Evolutionary conservation across 495 filamentous ascomycete species (phyloP), one percentile per base, ranked within the genome.

Genomic region (Mytilinidion resinicola): DNA sequence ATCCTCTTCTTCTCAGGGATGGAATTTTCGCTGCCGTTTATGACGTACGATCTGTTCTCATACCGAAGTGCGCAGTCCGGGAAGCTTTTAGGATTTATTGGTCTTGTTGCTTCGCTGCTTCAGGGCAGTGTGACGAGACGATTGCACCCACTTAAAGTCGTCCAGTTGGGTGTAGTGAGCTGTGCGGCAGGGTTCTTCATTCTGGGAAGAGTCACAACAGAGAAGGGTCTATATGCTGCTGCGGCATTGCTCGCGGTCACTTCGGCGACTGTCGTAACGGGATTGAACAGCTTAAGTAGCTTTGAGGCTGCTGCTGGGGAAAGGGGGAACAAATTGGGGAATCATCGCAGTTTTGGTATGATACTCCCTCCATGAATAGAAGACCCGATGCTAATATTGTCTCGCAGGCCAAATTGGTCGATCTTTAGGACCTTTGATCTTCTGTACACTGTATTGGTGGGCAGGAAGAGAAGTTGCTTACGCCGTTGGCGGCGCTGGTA

Each of bases 371-470:
- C 33, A 9, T 43, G 30, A 39, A 25, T 10, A n/a, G n/a, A 9
- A 19, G 42, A 51, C 0, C 1, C 8, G 5, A 3, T 8, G 34
- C 52, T 55, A 30, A 55, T 30, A 15, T 20, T 11, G 33, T 30
- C 30, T 20, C 53, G 55, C 63, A 81, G 87, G 93, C 3, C 93
- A 97, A 74, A 76, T 91, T 9, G 95, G 93, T 2, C 77, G 95
- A 20, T 88, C 91, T 3, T 70, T 92, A 17, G 93, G 93, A 0
- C 93, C 93, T 1, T 65, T 97, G 21, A 68, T 95, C 46, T 99
- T 97, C 66, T 96, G 92, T 63, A 86, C 88, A n/a, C 77, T 99
- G 56, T 99, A 97, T 74, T 99, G 93, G 93, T 99, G 95, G 95
- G 91, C 89, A 34, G 93, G 95, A 0, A 76, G 93, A 39, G 86